Evolutionary conservation across 805 yeast species (phyloP).

Genomic region (Myxozyma udenii): DNA sequence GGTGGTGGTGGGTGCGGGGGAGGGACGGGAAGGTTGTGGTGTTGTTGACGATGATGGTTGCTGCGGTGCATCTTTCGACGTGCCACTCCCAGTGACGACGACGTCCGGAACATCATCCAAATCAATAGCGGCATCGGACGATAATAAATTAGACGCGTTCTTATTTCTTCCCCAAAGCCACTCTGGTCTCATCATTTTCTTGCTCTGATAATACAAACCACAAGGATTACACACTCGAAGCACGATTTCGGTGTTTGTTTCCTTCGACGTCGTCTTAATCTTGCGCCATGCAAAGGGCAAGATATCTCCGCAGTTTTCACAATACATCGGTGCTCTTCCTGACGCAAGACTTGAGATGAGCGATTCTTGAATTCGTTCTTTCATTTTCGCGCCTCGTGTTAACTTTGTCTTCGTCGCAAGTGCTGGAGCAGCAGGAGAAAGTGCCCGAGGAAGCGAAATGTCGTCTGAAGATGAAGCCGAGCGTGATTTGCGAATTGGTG

Average conservation of each 20-base stretch:
- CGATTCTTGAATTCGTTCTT: constrained; percentile 25
- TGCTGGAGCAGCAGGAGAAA: background rate
- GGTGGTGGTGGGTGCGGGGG: no score
- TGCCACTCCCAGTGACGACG: no score
- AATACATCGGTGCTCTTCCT: constrained; percentile 33
- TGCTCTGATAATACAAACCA: constrained; percentile 36
- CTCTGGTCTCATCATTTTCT: constrained; percentile 37
- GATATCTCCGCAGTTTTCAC: constrained; percentile 38
- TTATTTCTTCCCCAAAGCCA: constrained; percentile 32
- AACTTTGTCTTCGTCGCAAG: background rate
- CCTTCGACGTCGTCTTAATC: constrained; percentile 22
- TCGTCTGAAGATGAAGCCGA: no score
- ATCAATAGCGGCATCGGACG: constrained; percentile 15
- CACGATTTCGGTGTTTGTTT: constrained; percentile 13
- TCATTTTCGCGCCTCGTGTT: constrained; percentile 7
- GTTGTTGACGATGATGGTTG: no score
- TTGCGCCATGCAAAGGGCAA: constrained; percentile 36
- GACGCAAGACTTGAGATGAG: constrained; percentile 23
- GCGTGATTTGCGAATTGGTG: background rate
- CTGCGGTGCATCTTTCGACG: no score
- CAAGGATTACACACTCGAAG: constrained; percentile 34
- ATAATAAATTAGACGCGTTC: background rate
- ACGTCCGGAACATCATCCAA: constrained; percentile 14
- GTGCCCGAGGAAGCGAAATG: no score
- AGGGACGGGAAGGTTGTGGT: no score